Percentiles rank a stretch among this genome's conserved stretches.
Evolutionary conservation across 2,329 filamentous ascomycete species (phyloP).

Genomic region (Thyridium curvatum): DNA sequence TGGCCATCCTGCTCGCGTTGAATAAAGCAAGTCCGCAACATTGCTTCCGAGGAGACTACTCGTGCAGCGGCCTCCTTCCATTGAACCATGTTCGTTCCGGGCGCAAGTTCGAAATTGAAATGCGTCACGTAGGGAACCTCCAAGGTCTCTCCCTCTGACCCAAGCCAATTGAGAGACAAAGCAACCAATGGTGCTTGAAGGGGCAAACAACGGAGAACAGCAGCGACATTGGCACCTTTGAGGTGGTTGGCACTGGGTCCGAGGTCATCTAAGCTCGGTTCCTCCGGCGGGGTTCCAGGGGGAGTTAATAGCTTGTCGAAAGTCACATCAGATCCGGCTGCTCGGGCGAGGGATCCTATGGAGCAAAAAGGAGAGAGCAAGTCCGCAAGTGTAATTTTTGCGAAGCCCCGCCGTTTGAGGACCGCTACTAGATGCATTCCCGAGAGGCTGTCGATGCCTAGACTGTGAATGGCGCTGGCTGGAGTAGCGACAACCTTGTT

Average conservation of each 20-base stretch:
- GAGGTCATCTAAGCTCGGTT: slow-evolving; percentile 1
- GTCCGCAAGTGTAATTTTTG: slow-evolving; percentile 5
- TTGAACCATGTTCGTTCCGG: slow-evolving; percentile 6
- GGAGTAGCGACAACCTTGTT: not conserved
- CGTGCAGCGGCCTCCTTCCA: slow-evolving; percentile 9
- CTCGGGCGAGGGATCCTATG: no score
- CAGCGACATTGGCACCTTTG: not conserved
- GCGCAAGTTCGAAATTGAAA: slow-evolving; percentile 10
- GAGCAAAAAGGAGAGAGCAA: slow-evolving; percentile 1
- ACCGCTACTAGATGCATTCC: slow-evolving; percentile 11
- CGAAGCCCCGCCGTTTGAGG: slow-evolving; percentile 8
- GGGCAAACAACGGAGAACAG: slow-evolving; percentile 10
- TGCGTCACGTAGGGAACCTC: slow-evolving; percentile 12
- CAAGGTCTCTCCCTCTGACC: not conserved
- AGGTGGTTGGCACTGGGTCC: slow-evolving; percentile 4
- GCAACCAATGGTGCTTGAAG: slow-evolving; percentile 10
- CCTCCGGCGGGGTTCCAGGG: no score
- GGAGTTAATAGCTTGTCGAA: no score
- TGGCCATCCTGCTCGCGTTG: slow-evolving; percentile 10
- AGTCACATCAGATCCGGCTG: no score
- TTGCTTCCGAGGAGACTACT: slow-evolving; percentile 10
- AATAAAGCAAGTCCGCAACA: slow-evolving; percentile 12
- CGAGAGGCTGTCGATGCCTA: slow-evolving; percentile 14
- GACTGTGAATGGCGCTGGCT: slow-evolving; percentile 1
- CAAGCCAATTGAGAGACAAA: slow-evolving; percentile 8